Conservation (phyloP, 306 rosid genomes). For the Trifolium dubium region DNA sequence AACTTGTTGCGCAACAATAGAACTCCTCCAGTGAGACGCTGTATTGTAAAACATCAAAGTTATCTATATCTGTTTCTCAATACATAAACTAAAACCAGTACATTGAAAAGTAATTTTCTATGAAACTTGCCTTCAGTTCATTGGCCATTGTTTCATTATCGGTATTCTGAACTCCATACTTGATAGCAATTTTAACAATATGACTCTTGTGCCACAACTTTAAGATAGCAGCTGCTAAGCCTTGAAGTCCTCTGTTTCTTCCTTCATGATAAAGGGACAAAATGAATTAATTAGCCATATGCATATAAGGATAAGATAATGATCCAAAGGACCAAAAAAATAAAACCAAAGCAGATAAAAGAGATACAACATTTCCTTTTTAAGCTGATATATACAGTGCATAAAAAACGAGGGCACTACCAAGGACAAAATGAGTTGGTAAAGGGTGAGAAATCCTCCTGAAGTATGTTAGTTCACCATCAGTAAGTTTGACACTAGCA, state of each 20-base stretch:
- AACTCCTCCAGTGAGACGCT: slow-evolving; percentile 87
- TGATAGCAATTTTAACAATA: slow-evolving; percentile 77
- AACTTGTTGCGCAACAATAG: slow-evolving; percentile 80
- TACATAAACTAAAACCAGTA: slow-evolving; percentile 12
- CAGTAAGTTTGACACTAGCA: slow-evolving; percentile 58
- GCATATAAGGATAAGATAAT: slow-evolving; percentile 10
- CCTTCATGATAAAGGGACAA: slow-evolving; percentile 55
- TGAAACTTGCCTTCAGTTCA: slow-evolving; percentile 78
- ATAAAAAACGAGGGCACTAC: slow-evolving; percentile 56
- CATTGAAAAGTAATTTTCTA: slow-evolving; percentile 20
- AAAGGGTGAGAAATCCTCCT: slow-evolving; percentile 71
- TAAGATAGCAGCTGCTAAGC: slow-evolving; percentile 79
- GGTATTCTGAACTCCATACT: slow-evolving; percentile 75
- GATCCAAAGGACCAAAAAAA: too few species aligned
- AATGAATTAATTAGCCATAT: slow-evolving; percentile 28
- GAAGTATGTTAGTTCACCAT: slow-evolving; percentile 66
- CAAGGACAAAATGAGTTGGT: slow-evolving; percentile 93
- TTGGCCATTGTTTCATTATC: slow-evolving; percentile 74
- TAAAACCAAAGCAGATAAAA: too few species aligned
- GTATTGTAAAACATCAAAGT: slow-evolving; percentile 47
- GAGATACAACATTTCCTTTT: not conserved
- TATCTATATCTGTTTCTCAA: slow-evolving; percentile 3
- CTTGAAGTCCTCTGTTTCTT: slow-evolving; percentile 82
- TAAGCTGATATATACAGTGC: not conserved
- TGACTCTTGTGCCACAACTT: slow-evolving; percentile 87